These are phyloP conservation scores for Rugonectria rugulosa DNA, from an alignment of 2,329 filamentous ascomycete species.

Conservation along the genomic window DNA sequence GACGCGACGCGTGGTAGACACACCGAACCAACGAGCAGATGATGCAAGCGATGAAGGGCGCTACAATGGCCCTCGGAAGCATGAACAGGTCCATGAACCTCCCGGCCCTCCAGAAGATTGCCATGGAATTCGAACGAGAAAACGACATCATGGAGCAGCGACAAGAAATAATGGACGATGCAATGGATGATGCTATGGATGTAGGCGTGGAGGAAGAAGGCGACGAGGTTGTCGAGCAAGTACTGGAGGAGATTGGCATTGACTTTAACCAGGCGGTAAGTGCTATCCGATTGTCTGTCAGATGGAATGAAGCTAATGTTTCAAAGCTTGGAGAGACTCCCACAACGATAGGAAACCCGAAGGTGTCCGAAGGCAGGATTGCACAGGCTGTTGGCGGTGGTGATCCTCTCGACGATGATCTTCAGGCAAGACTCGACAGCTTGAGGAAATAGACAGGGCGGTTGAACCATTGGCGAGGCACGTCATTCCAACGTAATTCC, in stretches of 20 bases:
- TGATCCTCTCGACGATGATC: slow-evolving; percentile 83
- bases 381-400: slow-evolving; percentile 81
- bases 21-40: slow-evolving; percentile 99
- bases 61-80: slow-evolving; percentile 88
- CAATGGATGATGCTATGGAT: slow-evolving; percentile 95
- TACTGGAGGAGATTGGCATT: slow-evolving; percentile 95
- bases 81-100: slow-evolving; percentile 99
- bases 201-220: slow-evolving; percentile 91
- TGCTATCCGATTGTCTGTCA: slow-evolving; percentile 24
- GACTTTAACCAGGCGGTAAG: slow-evolving; percentile 89
- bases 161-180: slow-evolving; percentile 99
- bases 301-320: slow-evolving; percentile 34
- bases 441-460: slow-evolving; percentile 63
- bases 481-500: background rate
- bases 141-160: slow-evolving; percentile 99
- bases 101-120: slow-evolving; percentile 91
- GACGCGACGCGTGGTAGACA: slow-evolving; percentile 64
- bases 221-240: slow-evolving; percentile 95
- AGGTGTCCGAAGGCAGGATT: slow-evolving; percentile 77
- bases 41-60: slow-evolving; percentile 99
- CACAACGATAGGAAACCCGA: slow-evolving; percentile 77
- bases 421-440: slow-evolving; percentile 92
- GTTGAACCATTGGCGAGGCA: background rate
- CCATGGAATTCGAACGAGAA: slow-evolving; percentile 98
- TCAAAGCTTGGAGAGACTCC: slow-evolving; percentile 89